These are phyloP conservation scores for Truncatella angustata DNA, from an alignment of 2,329 filamentous ascomycete genomes.

Conservation along the genomic window DNA sequence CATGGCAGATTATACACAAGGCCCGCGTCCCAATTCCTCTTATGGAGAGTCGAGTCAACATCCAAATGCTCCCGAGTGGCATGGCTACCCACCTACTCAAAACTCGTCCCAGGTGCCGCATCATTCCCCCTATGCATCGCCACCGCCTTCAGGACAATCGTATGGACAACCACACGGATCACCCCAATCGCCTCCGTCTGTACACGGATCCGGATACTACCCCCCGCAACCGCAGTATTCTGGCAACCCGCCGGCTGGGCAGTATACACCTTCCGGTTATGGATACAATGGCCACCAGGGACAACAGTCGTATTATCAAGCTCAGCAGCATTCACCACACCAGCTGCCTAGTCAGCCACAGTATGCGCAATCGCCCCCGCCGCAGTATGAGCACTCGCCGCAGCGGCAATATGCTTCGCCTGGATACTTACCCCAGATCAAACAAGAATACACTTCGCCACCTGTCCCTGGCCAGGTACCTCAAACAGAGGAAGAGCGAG, in stretches of 20 bases:
- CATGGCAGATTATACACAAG: not conserved
- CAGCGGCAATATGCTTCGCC: not conserved
- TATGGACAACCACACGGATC: not conserved
- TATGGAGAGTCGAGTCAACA: not conserved
- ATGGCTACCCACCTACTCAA: not conserved
- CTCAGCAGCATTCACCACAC: not conserved
- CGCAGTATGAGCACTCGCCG: not conserved
- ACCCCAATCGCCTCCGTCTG: not conserved
- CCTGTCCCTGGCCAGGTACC: not conserved
- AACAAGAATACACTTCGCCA: not conserved
- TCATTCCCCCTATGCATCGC: not conserved
- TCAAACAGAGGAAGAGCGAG: constrained; percentile 2
- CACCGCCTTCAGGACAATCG: not conserved
- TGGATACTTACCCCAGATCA: not conserved
- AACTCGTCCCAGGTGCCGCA: not conserved
- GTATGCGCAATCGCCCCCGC: not conserved
- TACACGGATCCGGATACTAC: not conserved
- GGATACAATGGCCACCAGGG: not conserved
- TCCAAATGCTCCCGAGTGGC: not conserved
- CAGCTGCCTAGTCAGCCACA: not conserved
- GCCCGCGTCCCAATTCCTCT: not conserved
- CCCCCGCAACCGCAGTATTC: constrained; percentile 8
- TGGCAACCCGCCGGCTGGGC: constrained; percentile 3
- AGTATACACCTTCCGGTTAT: not conserved
- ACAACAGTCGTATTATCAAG: not conserved